These are phyloP conservation scores for Dacryopinax primogenitus DNA, from an alignment of 768 basidiomycete species.

Conservation along the genomic window DNA sequence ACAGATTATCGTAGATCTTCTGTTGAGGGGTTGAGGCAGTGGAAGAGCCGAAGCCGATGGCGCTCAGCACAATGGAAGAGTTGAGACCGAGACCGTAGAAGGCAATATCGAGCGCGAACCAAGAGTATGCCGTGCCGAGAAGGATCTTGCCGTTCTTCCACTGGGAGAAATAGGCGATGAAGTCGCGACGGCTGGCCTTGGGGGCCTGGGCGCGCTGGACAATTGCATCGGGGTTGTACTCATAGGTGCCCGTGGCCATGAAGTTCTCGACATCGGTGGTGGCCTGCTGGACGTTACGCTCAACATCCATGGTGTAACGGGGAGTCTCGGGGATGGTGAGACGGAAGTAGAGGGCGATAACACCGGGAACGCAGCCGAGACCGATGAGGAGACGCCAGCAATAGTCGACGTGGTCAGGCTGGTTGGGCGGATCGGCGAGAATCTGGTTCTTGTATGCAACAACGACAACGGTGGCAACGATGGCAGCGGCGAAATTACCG, in stretches of 20 bases:
- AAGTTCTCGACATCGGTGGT: slow-evolving; percentile 59
- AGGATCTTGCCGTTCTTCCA: slow-evolving; percentile 72
- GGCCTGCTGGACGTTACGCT: slow-evolving; percentile 68
- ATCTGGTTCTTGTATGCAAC: slow-evolving; percentile 53
- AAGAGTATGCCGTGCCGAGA: slow-evolving; percentile 64
- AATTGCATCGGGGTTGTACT: slow-evolving; percentile 42
- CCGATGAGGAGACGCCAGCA: slow-evolving; percentile 84
- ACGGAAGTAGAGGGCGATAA: slow-evolving; percentile 57
- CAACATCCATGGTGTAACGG: slow-evolving; percentile 71
- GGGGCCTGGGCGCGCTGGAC: slow-evolving; percentile 55
- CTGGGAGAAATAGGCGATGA: slow-evolving; percentile 45
- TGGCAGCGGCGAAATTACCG: slow-evolving; percentile 69
- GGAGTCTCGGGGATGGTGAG: slow-evolving; percentile 28
- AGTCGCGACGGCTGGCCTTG: slow-evolving; percentile 56
- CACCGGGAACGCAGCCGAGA: slow-evolving; percentile 69
- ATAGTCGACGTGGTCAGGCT: slow-evolving; percentile 48
- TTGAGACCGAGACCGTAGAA: slow-evolving; percentile 86
- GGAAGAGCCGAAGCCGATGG: slow-evolving; percentile 54
- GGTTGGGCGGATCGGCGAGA: slow-evolving; percentile 33
- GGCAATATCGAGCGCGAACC: slow-evolving; percentile 83
- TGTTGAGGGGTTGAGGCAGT: slow-evolving; percentile 20
- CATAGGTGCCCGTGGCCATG: slow-evolving; percentile 36
- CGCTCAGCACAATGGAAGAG: slow-evolving; percentile 56
- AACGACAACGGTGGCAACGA: slow-evolving; percentile 52
- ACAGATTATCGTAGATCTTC: slow-evolving; percentile 43